These are phyloP conservation scores for Akebia trifoliata DNA, from an alignment of 164 flowering plant species.

Conservation along the genomic window DNA sequence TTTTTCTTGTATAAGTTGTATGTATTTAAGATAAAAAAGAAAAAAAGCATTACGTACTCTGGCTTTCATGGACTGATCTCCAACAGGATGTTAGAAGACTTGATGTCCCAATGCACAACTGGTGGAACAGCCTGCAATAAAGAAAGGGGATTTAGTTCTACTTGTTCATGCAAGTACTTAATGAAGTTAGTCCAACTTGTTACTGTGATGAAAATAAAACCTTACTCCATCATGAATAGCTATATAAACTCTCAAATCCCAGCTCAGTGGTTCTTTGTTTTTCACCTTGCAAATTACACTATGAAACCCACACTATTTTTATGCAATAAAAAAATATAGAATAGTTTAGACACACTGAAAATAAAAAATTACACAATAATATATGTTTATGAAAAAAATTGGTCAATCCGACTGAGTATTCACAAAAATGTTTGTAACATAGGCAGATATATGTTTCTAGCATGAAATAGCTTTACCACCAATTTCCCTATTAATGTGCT, in stretches of 20 bases:
- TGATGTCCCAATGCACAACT: slow-evolving; percentile 88
- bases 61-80: slow-evolving; percentile 89
- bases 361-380: background rate
- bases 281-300: too few species aligned
- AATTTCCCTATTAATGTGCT: too few species aligned
- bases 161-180: background rate
- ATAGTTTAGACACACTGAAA: background rate
- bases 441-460: too few species aligned
- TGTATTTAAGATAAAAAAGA: too few species aligned
- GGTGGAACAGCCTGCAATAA: slow-evolving; percentile 88
- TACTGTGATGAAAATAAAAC: slow-evolving; percentile 2
- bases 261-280: slow-evolving; percentile 54
- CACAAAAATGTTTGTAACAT: too few species aligned
- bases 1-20: too few species aligned
- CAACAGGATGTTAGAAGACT: slow-evolving; percentile 91
- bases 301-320: background rate
- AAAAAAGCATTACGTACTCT: slow-evolving; percentile 52
- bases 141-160: slow-evolving; percentile 1
- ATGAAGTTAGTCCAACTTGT: background rate
- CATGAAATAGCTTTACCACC: too few species aligned
- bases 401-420: too few species aligned
- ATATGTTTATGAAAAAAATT: too few species aligned
- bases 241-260: slow-evolving; percentile 77
- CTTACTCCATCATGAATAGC: slow-evolving; percentile 97
- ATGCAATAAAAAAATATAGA: background rate